These are phyloP conservation scores for Apiotrichum sp. DNA, from an alignment of 1,284 basidiomycete species.

Conservation along the genomic window DNA sequence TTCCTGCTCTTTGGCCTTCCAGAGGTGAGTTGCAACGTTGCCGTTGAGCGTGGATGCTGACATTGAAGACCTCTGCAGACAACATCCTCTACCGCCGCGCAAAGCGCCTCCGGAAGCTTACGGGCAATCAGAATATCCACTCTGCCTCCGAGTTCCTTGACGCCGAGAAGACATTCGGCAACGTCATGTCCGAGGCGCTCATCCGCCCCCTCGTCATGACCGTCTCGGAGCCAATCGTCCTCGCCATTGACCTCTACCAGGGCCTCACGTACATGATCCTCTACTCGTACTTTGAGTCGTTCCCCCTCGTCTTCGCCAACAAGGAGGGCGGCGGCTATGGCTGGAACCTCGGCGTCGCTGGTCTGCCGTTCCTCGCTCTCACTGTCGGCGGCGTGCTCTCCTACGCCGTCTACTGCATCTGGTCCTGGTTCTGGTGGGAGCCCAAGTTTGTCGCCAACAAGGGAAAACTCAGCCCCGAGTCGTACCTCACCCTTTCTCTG, in stretches of 20 bases:
- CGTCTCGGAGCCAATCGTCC: constrained; percentile 39
- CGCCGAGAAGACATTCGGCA: constrained; percentile 21
- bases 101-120: constrained; percentile 48
- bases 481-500: constrained; percentile 34
- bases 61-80: constrained; percentile 54
- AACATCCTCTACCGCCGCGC: constrained; percentile 59
- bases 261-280: constrained; percentile 36
- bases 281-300: constrained; percentile 36
- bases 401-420: constrained; percentile 34
- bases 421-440: constrained; percentile 33
- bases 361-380: constrained; percentile 42
- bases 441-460: constrained; percentile 16
- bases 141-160: constrained; percentile 32
- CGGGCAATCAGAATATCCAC: constrained; percentile 46
- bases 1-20: constrained; percentile 56
- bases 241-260: constrained; percentile 31
- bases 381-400: constrained; percentile 20
- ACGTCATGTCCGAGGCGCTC: constrained; percentile 36
- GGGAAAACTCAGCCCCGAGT: constrained; percentile 17
- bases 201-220: constrained; percentile 38
- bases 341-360: constrained; percentile 33
- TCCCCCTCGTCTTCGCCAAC: constrained; percentile 13
- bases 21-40: constrained; percentile 44
- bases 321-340: constrained; percentile 25
- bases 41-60: not conserved